phyloP scores from a whole-genome alignment of 2,329 filamentous ascomycete species.

The Plectosphaerella sp. region DNA sequence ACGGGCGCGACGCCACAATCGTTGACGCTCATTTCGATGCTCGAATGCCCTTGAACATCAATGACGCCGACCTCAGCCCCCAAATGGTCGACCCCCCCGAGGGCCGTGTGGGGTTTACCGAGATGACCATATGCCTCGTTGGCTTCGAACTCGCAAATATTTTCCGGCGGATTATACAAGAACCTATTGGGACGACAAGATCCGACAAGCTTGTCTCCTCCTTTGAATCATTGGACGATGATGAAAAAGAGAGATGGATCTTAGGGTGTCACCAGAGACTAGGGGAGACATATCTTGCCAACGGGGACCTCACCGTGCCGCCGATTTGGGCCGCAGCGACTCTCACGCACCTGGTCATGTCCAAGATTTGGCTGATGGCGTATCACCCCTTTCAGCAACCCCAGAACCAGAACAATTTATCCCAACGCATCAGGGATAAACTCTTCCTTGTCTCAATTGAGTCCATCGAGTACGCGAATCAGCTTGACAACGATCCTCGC shows the following conservation, averaged over 20 bases:
- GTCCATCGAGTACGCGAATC: not conserved
- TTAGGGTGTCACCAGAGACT: not conserved
- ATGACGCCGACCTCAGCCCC: not conserved
- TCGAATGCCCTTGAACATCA: not conserved
- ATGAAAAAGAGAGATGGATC: not conserved
- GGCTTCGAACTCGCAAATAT: not conserved
- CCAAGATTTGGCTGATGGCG: not conserved
- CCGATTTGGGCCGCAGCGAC: not conserved
- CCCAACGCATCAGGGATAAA: not conserved
- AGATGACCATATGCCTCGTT: not conserved
- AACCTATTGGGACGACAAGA: not conserved
- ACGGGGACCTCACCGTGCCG: not conserved
- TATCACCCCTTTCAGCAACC: conserved; percentile 36
- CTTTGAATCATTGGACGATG: not conserved
- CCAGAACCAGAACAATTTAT: too few species aligned
- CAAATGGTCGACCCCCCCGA: not conserved
- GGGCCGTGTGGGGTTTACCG: not conserved
- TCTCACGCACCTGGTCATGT: not conserved
- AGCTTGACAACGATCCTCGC: not conserved
- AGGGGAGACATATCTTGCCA: not conserved
- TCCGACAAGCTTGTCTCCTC: too few species aligned
- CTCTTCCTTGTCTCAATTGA: not conserved
- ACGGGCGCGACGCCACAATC: not conserved
- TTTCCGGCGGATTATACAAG: not conserved
- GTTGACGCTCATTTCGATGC: not conserved